phyloP scores from a whole-genome alignment of 2,329 filamentous ascomycete genomes.

The Xylaria sp. region DNA sequence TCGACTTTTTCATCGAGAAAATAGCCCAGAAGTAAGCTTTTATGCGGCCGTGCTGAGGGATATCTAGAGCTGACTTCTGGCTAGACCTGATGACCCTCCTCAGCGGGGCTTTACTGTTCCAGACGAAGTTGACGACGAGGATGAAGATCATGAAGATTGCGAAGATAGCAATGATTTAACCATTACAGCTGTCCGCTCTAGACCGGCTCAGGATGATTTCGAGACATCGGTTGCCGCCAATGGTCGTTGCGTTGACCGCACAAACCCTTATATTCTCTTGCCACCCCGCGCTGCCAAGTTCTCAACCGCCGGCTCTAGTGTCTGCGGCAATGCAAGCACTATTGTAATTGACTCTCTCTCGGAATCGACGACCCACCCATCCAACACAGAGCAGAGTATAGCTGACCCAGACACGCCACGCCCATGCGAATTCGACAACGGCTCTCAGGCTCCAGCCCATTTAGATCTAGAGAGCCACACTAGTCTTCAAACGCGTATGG shows the following conservation, averaged over 20 bases:
- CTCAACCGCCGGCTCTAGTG: background rate
- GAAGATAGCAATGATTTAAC: constrained; percentile 22
- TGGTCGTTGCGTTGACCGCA: constrained; percentile 37
- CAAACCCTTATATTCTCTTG: constrained; percentile 27
- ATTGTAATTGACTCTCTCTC: constrained; percentile 36
- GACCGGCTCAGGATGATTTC: background rate
- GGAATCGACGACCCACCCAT: constrained; percentile 27
- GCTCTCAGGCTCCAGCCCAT: background rate
- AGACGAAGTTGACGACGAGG: constrained; percentile 46
- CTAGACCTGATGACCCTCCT: constrained; percentile 29
- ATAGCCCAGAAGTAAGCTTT: constrained; percentile 22
- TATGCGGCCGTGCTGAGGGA: background rate
- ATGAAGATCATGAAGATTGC: constrained; percentile 32
- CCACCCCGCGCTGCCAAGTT: background rate
- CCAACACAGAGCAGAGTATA: constrained; percentile 15
- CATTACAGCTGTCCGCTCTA: background rate
- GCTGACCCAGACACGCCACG: background rate
- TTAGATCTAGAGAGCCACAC: background rate
- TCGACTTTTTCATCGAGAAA: constrained; percentile 43
- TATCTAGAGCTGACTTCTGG: constrained; percentile 15
- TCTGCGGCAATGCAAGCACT: constrained; percentile 20
- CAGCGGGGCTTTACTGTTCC: constrained; percentile 49
- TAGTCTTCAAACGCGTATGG: background rate
- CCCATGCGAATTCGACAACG: background rate
- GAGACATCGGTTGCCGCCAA: no score